Base-by-base conservation (phyloP, 2,329 filamentous ascomycete genomes). In the Colletotrichum neosansevieriae region DNA sequence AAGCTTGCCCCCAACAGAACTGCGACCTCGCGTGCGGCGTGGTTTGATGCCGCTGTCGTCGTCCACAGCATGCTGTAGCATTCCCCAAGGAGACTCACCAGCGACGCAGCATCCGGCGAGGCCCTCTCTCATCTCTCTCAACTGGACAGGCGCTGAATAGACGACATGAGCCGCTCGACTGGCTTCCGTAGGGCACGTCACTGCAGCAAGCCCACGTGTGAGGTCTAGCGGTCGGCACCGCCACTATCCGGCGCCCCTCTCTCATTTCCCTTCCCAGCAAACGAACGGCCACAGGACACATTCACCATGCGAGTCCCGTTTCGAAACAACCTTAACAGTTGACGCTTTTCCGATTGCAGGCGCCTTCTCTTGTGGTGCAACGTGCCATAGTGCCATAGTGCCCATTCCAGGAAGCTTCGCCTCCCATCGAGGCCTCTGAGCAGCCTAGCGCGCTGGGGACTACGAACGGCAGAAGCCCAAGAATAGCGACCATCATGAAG, bases 281-380 rank as follows among this genome's bases (percentile, higher is more conserved):
- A 59, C 61, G 17, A 24, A 54, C 61, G 49, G 47, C 54, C 54
- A 68, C 15, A 68, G 29, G 63, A 50, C 61, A 44, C 53, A 24
- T 51, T 58, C 56, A 47, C 65, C 61, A 68, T 67, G 56, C 61
- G 36, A 60, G 56, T 32, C 44, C 61, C 61, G 61, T 56, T 68
- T 68, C 44, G 54, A 68, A 68, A 68, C 65, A 68, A 68, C 65
- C 61, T 65, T 68, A 68, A 68, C 60, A 53, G 32, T 49, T 12
- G 40, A 49, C 54, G 54, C 61, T 49, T 64, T 51, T 45, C 60
- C 47, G 15, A 21, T 68, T 54, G 34, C 21, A 57, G 65, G 51
- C 36, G 61, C 17, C 24, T 34, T 53, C 44, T 21, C 51, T 44
- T 40, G 47, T n/a, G 12, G 15, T 24, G 24, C 12, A 60, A 45